phyloP scores from a whole-genome alignment of 2,329 filamentous ascomycete species.

The Beauveria caledonica region DNA sequence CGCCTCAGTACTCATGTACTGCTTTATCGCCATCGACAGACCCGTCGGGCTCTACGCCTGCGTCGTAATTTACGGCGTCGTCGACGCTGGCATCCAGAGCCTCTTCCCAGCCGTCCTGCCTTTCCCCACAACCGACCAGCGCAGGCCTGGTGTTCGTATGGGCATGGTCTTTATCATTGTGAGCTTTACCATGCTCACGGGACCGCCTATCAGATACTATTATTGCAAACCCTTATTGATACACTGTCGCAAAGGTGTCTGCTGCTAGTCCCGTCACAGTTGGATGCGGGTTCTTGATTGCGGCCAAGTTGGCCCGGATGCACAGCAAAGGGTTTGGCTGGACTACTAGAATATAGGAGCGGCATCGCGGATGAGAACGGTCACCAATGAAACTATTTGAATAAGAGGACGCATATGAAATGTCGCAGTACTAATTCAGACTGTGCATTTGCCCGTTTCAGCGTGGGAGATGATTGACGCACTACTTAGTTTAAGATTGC shows the following conservation, averaged over 20 bases:
- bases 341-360: conserved; percentile 28
- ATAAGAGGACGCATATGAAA: background rate
- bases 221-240: conserved; percentile 33
- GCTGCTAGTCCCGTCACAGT: conserved; percentile 34
- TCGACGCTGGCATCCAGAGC: conserved; percentile 52
- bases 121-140: conserved; percentile 43
- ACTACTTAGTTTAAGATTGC: background rate
- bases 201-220: conserved; percentile 45
- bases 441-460: background rate
- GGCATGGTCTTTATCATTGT: conserved; percentile 52
- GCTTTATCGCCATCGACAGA: conserved; percentile 50
- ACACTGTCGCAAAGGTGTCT: conserved; percentile 41
- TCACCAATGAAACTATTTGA: background rate
- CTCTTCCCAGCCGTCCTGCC: conserved; percentile 54
- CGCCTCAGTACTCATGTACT: conserved; percentile 38
- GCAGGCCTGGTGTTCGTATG: conserved; percentile 45
- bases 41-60: conserved; percentile 51
- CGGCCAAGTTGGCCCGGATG: conserved; percentile 31
- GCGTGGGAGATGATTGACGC: background rate
- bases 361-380: background rate
- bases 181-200: conserved; percentile 44
- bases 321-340: conserved; percentile 29
- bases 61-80: conserved; percentile 53
- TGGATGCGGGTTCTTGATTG: conserved; percentile 31
- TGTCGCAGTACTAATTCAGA: background rate